Base-by-base conservation (phyloP, 345 rosid species). In the Sonneratia caseolaris region DNA sequence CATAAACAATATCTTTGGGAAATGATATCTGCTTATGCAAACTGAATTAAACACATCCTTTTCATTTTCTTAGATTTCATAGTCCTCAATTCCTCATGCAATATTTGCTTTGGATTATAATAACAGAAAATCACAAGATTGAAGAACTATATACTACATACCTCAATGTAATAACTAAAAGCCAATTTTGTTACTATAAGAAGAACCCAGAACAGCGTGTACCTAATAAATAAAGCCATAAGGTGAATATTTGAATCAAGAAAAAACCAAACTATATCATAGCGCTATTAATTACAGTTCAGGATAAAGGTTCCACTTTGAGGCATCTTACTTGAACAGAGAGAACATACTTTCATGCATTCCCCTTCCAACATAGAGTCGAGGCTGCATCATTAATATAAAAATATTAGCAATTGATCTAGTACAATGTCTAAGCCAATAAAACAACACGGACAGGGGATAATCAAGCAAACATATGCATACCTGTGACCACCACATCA, bases 401-500 rank as follows among this genome's bases (percentile, higher is more conserved):
- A 53, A 53, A 43, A 16, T 12, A 4, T 42, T 42, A 36, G 48
- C 18, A 32, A 47, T 16, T 53, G 21, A 24, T 66, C 42, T 22
- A 71, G 45, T 40, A 18, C 42, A 16, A 32, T 59, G 10, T 19
- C 14, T 13, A 7, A 21, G 16, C 36, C 13, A 27, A 68, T n/a
- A 18, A 18, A 70, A 48, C 11, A 70, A 70, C 22, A 18, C 37
- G 32, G 37, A 12, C 38, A 0, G 5, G 47, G 42, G 64, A 43
- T 47, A 9, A 65, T 19, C 27, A 16, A 75, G 73, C 70, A 67
- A 37, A 68, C 15, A 27, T 48, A 27, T 2, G 37, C 59, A 68
- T 83, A 92, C 99, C 96, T 96, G 99, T 65, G 99, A 92, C 99
- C 99, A 96, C 99, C 99, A 96, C 99, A 96, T 96, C 88, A 88